phyloP scores from a whole-genome alignment of 2,329 filamentous ascomycete species.

The Chalaropsis thielavioides region DNA sequence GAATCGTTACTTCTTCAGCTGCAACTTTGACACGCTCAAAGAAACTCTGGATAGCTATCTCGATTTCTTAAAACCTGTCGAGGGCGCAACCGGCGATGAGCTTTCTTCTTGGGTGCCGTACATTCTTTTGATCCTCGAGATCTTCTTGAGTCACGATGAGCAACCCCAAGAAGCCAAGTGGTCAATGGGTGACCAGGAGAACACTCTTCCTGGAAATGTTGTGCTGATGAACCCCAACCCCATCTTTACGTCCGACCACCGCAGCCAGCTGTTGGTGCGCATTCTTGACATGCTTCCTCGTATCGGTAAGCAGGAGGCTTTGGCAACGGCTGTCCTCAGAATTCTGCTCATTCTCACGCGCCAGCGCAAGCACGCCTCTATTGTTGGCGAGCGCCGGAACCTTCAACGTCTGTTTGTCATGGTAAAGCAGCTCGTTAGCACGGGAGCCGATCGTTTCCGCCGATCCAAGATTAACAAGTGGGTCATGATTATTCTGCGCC shows the following conservation, averaged over 20 bases:
- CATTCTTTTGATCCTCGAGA: slow-evolving; percentile 78
- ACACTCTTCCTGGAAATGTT: slow-evolving; percentile 24
- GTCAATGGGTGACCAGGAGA: slow-evolving; percentile 39
- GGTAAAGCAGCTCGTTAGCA: slow-evolving; percentile 77
- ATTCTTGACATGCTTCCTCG: slow-evolving; percentile 74
- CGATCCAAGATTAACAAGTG: slow-evolving; percentile 39
- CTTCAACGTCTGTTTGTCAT: slow-evolving; percentile 85
- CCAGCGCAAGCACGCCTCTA: slow-evolving; percentile 55
- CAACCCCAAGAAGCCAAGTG: slow-evolving; percentile 62
- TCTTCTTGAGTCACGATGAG: slow-evolving; percentile 76
- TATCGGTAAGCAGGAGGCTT: slow-evolving; percentile 71
- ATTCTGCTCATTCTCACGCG: slow-evolving; percentile 81
- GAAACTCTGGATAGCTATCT: slow-evolving; percentile 64
- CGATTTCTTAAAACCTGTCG: slow-evolving; percentile 58
- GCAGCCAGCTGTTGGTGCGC: slow-evolving; percentile 55
- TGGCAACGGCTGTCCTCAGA: slow-evolving; percentile 71
- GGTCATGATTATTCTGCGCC: slow-evolving; percentile 76
- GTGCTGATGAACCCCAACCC: slow-evolving; percentile 30
- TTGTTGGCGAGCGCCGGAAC: slow-evolving; percentile 75
- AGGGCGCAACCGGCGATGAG: slow-evolving; percentile 55
- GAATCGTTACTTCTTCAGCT: slow-evolving; percentile 64
- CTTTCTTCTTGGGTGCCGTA: slow-evolving; percentile 88
- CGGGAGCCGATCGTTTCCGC: slow-evolving; percentile 58
- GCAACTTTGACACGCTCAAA: slow-evolving; percentile 58
- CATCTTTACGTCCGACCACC: slow-evolving; percentile 31